Conservation (phyloP, 1,284 basidiomycete species). For the Athelia sp. region DNA sequence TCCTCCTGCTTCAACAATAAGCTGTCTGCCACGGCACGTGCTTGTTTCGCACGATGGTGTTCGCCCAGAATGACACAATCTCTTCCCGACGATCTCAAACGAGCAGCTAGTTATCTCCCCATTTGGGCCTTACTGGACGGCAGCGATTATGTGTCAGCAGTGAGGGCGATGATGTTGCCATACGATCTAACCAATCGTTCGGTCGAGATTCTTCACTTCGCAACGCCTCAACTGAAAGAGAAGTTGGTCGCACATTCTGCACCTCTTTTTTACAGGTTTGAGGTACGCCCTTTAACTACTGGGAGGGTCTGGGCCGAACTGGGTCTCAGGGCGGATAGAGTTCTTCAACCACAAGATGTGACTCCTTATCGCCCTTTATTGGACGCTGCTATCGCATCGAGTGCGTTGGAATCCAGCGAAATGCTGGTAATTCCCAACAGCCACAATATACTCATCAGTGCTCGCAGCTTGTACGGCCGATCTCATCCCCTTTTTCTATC, state of each 20-base stretch:
- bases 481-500: slow-evolving; percentile 25
- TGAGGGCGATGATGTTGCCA: slow-evolving; percentile 24
- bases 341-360: slow-evolving; percentile 11
- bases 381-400: slow-evolving; percentile 5
- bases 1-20: slow-evolving; percentile 18
- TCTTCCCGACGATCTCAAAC: slow-evolving; percentile 15
- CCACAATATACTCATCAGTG: slow-evolving; percentile 15
- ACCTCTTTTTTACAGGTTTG: slow-evolving; percentile 9
- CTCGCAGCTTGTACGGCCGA: slow-evolving; percentile 25
- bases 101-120: slow-evolving; percentile 22
- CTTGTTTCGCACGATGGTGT: slow-evolving; percentile 24
- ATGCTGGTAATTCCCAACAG: slow-evolving; percentile 24
- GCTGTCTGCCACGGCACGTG: slow-evolving; percentile 5
- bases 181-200: slow-evolving; percentile 10
- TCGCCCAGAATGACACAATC: slow-evolving; percentile 11
- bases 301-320: slow-evolving; percentile 13
- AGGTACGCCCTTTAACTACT: slow-evolving; percentile 11
- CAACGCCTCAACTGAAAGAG: slow-evolving; percentile 26
- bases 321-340: slow-evolving; percentile 9
- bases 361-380: slow-evolving; percentile 10
- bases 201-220: slow-evolving; percentile 3
- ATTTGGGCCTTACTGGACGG: slow-evolving; percentile 24
- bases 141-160: slow-evolving; percentile 19
- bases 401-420: slow-evolving; percentile 7
- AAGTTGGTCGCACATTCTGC: slow-evolving; percentile 10